Evolutionary conservation across 2,329 filamentous ascomycete genomes (phyloP), one percentile per base, ranked within the genome.

Genomic region (Cladosporium sp.): DNA sequence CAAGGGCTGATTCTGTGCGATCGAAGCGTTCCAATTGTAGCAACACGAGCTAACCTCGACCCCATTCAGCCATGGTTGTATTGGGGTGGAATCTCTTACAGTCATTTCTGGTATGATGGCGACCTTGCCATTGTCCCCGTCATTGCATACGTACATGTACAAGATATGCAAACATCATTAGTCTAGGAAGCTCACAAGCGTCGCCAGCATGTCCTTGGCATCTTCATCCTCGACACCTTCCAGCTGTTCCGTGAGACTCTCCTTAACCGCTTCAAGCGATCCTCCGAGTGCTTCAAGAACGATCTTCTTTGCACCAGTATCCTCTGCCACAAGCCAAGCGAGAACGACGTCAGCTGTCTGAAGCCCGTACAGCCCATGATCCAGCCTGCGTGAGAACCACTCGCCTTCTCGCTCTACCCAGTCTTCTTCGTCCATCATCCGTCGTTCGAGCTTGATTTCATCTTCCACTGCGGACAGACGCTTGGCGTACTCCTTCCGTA

Each of bases 261-360:
- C 73, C 64, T 80, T 84, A 20, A 97, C 73, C 15, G 85, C 77
- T 3, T 70, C 76, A 17, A 96, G 68, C 7, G 78, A 77, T 68
- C 90, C 87, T 36, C 52, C 52, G 63, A 97, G 74, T 3, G 88
- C 73, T 20, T 78, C 74, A 50, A 79, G 73, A 32, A 96, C 84
- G 65, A 80, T 87, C 57, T 75, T 78, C 65, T 80, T 83, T 1
- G 90, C 89, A 0, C 90, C 91, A 34, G 79, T 80, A 67, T 99
- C 94, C 74, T 99, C 94, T 0, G 92, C 94, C 7, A 91, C 81
- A 32, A 97, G 79, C 94, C 94, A 99, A 12, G 92, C 90, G 28
- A 99, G 74, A 28, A 94, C 84, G 0, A 91, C 82, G 75, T 97
- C 93, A 45, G 94, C 83, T 2, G 84, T 88, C 75, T 96, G 91